Conservation (phyloP, 805 yeast species). For the Lipomyces kockii region DNA sequence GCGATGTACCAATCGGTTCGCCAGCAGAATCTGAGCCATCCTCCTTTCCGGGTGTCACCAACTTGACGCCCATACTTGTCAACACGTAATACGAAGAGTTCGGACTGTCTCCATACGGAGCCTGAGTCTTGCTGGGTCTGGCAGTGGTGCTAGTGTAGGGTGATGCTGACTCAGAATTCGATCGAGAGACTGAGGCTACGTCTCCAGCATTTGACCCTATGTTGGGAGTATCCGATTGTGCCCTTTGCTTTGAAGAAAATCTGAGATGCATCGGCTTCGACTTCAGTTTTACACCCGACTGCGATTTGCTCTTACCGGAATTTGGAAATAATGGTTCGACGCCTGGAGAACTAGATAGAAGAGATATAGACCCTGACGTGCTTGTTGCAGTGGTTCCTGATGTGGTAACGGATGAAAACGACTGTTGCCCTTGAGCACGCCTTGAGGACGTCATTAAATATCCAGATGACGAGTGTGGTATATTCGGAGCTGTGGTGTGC, state of each 20-base stretch:
- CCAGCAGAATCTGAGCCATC: background rate
- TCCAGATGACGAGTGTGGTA: background rate
- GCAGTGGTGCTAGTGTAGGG: background rate
- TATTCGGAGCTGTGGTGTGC: background rate
- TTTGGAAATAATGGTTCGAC: background rate
- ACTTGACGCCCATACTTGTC: slow-evolving; percentile 26
- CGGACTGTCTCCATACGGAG: slow-evolving; percentile 23
- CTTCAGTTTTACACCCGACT: background rate
- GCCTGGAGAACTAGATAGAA: background rate
- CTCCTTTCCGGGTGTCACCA: slow-evolving; percentile 23
- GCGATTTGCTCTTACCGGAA: background rate
- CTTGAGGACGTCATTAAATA: background rate
- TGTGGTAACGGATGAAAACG: slow-evolving; percentile 12
- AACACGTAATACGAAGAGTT: slow-evolving; percentile 29
- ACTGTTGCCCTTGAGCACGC: slow-evolving; percentile 5
- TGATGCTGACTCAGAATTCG: slow-evolving; percentile 9
- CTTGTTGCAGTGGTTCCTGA: slow-evolving; percentile 1
- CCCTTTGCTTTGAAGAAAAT: slow-evolving; percentile 8
- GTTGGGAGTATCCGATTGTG: slow-evolving; percentile 2
- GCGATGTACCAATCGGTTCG: background rate
- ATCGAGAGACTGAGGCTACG: background rate
- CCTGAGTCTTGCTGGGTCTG: slow-evolving; percentile 8
- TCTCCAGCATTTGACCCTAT: background rate
- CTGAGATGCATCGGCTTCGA: slow-evolving; percentile 1
- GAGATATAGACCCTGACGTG: slow-evolving; percentile 5